Base-by-base conservation (phyloP, 1,139 yeast species). In the Magnusiomyces ingens region DNA sequence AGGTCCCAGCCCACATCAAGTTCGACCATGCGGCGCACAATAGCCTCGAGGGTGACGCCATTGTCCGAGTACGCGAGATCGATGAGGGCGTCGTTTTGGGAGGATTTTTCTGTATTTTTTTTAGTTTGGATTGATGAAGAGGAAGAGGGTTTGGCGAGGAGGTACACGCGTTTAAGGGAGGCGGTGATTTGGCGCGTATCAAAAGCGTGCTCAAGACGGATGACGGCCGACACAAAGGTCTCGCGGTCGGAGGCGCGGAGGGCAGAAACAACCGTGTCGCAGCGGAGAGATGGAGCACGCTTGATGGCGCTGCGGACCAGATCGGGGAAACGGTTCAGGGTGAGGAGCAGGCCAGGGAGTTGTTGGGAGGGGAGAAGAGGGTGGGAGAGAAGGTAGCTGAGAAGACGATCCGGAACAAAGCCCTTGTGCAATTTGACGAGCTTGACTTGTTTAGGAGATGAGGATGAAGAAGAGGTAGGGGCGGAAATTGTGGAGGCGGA, bases 291-390 rank as follows among this genome's bases (percentile, higher is more conserved):
- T 2, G 89, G 86, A 59, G 94, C 84, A 0, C 93, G 83, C 13
- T 83, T 85, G 51, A 89, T 77, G 0, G 95, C 93, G 66, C 86
- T 95, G 68, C 89, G 81, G 66, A 85, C 76, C 55, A 90, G 75
- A 52, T 85, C 78, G 42, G 86, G 81, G 57, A 79, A 75, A 2
- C 71, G 59, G 55, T 72, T 70, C 42, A 89, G 74, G 49, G 77
- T 74, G 8, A 69, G 61, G 49, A 87, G 68, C 49, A 91, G 69
- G 1, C 82, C 84, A 1, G 71, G 71, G 5, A 87, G 74, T 60
- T 74, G 79, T 21, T 75, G 71, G 3, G 75, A 70, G 10, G 97
- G 96, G 68, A 85, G 89, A 37, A 88, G 71, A 22, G 97, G 96
- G 70, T 89, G 96, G 1, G 96, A 87, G 58, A 91, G 74, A 44